phyloP scores from a whole-genome alignment of 345 rosid species.

The Acer yangbiense region DNA sequence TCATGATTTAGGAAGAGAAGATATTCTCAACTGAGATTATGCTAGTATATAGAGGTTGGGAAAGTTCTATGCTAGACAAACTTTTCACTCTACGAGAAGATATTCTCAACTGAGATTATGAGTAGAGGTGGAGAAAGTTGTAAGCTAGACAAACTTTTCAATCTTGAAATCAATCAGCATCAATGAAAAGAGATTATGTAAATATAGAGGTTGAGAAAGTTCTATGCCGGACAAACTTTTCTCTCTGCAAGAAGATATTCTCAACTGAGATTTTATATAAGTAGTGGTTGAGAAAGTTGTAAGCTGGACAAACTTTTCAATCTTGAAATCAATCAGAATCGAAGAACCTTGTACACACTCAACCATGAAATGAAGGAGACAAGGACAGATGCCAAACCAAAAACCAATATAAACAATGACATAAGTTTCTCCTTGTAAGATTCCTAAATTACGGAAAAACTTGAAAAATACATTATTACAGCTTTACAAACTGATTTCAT shows the following conservation, averaged over 20 bases:
- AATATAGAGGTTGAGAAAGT: too few species aligned
- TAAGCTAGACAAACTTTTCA: not conserved
- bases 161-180: not conserved
- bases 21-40: not conserved
- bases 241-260: too few species aligned
- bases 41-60: not conserved
- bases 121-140: too few species aligned
- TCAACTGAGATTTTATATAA: too few species aligned
- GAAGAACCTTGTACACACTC: not conserved
- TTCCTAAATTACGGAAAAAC: not conserved
- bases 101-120: too few species aligned
- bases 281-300: too few species aligned
- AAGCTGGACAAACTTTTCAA: not conserved
- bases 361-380: not conserved
- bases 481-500: not conserved
- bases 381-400: not conserved
- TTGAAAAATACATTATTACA: not conserved
- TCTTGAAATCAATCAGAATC: not conserved
- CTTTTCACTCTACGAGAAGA: too few species aligned
- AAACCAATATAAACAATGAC: not conserved
- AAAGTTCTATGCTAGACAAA: not conserved
- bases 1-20: not conserved
- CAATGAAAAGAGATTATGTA: not conserved
- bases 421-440: not conserved
- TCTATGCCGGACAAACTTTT: not conserved